phyloP scores from a whole-genome alignment of 2,329 filamentous ascomycete genomes.

The Colletotrichum acutatum region DNA sequence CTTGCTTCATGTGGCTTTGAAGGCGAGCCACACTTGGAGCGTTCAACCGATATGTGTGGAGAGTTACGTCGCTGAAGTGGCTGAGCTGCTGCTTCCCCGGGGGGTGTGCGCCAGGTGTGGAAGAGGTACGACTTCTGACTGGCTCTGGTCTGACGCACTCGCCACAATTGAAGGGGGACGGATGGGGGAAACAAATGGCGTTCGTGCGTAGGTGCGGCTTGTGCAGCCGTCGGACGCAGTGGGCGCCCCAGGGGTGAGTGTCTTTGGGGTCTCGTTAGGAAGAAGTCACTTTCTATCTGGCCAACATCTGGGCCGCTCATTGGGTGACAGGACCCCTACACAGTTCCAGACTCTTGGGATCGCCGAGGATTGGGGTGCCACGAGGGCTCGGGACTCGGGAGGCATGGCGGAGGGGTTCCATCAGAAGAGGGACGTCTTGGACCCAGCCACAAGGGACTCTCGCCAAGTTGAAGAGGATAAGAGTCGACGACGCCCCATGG shows the following conservation, averaged over 20 bases:
- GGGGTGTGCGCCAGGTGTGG: slow-evolving; percentile 3
- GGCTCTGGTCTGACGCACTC: slow-evolving; percentile 28
- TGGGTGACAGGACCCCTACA: slow-evolving; percentile 20
- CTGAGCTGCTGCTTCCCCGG: slow-evolving; percentile 11
- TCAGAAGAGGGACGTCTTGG: slow-evolving; percentile 13
- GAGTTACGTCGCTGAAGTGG: slow-evolving; percentile 24
- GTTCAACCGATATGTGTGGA: background rate
- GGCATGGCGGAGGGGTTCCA: slow-evolving; percentile 25
- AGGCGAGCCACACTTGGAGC: slow-evolving; percentile 15
- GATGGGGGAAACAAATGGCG: background rate
- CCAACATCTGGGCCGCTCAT: slow-evolving; percentile 13
- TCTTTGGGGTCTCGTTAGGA: slow-evolving; percentile 24
- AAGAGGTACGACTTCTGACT: slow-evolving; percentile 12
- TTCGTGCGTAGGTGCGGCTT: slow-evolving; percentile 8
- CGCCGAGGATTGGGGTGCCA: slow-evolving; percentile 31
- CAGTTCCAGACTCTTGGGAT: slow-evolving; percentile 36
- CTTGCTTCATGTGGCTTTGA: background rate
- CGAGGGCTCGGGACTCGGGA: slow-evolving; percentile 22
- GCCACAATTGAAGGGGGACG: slow-evolving; percentile 11
- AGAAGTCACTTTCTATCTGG: slow-evolving; percentile 38
- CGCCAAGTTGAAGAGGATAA: slow-evolving; percentile 25
- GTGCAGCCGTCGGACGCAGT: slow-evolving; percentile 12
- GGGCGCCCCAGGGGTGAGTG: slow-evolving; percentile 12
- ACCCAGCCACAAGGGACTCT: slow-evolving; percentile 14
- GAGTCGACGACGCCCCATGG: slow-evolving; percentile 11